A percentile compares a stretch with the other conserved stretches of the same genome.
These are phyloP conservation scores for Aspergillus olivimuriae DNA, from an alignment of 495 filamentous ascomycete species.

Conservation along the genomic window DNA sequence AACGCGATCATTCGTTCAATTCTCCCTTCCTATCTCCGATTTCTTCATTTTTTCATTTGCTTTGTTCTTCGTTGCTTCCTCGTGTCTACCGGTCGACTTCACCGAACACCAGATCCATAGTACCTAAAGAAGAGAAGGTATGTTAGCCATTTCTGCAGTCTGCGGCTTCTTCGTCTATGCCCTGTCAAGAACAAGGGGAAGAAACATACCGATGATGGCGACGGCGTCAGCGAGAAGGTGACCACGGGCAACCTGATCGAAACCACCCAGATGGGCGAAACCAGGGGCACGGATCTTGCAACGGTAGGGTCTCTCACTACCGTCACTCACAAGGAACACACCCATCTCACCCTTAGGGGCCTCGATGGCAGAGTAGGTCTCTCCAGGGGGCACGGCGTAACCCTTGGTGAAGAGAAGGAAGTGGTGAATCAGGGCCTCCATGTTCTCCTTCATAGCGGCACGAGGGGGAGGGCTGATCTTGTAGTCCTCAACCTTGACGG, in stretches of 20 bases:
- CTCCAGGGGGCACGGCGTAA: conserved; percentile 93
- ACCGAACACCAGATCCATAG: conserved; percentile 82
- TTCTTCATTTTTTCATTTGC: conserved; percentile 7
- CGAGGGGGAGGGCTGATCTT: conserved; percentile 96
- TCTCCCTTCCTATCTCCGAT: not conserved
- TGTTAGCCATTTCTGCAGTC: too few species aligned
- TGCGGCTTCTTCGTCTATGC: not conserved
- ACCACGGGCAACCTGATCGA: conserved; percentile 86
- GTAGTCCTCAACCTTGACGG: conserved; percentile 94
- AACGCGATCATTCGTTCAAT: too few species aligned
- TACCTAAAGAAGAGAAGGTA: conserved; percentile 33
- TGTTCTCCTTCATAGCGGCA: conserved; percentile 99
- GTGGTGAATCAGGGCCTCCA: conserved; percentile 99
- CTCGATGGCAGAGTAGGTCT: conserved; percentile 97
- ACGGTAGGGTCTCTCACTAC: conserved; percentile 90
- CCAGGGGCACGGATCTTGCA: conserved; percentile 97
- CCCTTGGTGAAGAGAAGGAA: conserved; percentile 98
- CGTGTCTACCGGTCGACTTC: conserved; percentile 56
- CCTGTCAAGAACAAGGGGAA: not conserved
- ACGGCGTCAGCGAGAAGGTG: conserved; percentile 96
- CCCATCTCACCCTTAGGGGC: conserved; percentile 99
- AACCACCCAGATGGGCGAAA: conserved; percentile 90
- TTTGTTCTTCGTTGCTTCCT: conserved; percentile 2
- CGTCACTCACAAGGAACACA: conserved; percentile 94
- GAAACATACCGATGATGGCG: conserved; percentile 68